Percentiles rank a stretch among this genome's conserved stretches.
phyloP scores from a whole-genome alignment of 129 eudicot genomes.

The Arctium minus region DNA sequence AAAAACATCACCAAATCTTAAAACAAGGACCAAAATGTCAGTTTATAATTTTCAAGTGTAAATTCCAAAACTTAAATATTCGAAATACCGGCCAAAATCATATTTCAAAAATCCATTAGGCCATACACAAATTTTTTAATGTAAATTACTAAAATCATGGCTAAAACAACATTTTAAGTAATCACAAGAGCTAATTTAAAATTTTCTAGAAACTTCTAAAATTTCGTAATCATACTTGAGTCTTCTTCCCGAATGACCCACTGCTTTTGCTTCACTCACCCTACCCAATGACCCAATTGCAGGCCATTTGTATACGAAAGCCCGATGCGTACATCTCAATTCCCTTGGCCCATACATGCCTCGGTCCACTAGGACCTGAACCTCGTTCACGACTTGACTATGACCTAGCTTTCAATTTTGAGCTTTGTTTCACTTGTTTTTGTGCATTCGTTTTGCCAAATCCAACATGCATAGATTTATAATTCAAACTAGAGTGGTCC shows the following conservation, averaged over 20 bases:
- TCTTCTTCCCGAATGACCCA: not conserved
- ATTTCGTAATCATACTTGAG: not conserved
- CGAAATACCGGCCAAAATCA: not conserved
- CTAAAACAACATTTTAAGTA: not conserved
- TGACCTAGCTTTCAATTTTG: not conserved
- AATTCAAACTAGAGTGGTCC: too few species aligned
- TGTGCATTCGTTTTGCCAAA: not conserved
- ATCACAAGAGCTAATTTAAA: too few species aligned
- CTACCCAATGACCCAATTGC: not conserved
- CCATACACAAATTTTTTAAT: too few species aligned
- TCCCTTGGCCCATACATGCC: too few species aligned
- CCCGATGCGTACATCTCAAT: not conserved
- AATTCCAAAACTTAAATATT: not conserved
- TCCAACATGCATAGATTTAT: not conserved
- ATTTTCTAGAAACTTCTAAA: not conserved
- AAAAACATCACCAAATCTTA: not conserved
- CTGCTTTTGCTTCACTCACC: not conserved
- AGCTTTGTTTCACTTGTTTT: too few species aligned
- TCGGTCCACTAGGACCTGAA: too few species aligned
- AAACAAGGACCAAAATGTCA: too few species aligned
- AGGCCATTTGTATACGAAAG: not conserved
- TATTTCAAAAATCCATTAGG: too few species aligned
- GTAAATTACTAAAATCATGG: not conserved
- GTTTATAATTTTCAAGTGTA: too few species aligned
- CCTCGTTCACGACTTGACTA: too few species aligned